A percentile compares a stretch with the other conserved stretches of the same genome.
Conservation (phyloP, 176 grass and related monocot species). For the Aegilops umbellulata region DNA sequence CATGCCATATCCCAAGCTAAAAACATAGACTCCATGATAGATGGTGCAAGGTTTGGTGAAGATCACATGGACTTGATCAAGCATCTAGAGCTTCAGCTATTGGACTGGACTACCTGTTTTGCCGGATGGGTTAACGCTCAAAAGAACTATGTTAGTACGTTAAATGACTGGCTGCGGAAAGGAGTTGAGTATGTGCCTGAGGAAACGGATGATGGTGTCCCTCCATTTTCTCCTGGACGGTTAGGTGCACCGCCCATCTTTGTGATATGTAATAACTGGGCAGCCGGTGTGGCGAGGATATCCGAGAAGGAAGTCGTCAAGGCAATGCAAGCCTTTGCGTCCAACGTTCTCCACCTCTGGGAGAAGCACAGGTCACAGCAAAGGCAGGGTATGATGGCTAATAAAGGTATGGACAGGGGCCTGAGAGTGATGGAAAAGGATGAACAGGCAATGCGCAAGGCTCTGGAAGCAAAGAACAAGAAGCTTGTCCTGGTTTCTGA, state of each 20-base stretch:
- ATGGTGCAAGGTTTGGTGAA: conserved; percentile 57
- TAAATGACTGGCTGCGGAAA: conserved; percentile 75
- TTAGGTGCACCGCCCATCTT: conserved; percentile 87
- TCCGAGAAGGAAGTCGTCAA: conserved; percentile 64
- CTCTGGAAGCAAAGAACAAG: conserved; percentile 69
- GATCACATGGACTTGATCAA: conserved; percentile 62
- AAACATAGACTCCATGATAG: conserved; percentile 74
- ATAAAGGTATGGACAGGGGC: conserved; percentile 63
- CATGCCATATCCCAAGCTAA: conserved; percentile 85
- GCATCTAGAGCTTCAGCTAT: conserved; percentile 58
- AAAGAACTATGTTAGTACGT: conserved; percentile 56
- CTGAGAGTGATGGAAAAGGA: conserved; percentile 81
- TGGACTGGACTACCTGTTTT: conserved; percentile 79
- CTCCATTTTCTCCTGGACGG: conserved; percentile 91
- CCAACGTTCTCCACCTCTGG: conserved; percentile 59
- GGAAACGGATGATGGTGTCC: conserved; percentile 77
- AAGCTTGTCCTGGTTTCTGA: conserved; percentile 63
- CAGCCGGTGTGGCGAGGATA: conserved; percentile 48
- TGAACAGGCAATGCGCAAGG: conserved; percentile 71
- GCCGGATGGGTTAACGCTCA: conserved; percentile 70
- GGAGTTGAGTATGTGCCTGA: conserved; percentile 73
- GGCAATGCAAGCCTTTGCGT: conserved; percentile 66
- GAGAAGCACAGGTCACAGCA: conserved; percentile 63
- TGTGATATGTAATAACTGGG: conserved; percentile 85
- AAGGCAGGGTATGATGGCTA: conserved; percentile 79